A percentile compares a stretch with the other conserved stretches of the same genome.
phyloP scores from a whole-genome alignment of 2,329 filamentous ascomycete species.

The Dendryphion nanum region DNA sequence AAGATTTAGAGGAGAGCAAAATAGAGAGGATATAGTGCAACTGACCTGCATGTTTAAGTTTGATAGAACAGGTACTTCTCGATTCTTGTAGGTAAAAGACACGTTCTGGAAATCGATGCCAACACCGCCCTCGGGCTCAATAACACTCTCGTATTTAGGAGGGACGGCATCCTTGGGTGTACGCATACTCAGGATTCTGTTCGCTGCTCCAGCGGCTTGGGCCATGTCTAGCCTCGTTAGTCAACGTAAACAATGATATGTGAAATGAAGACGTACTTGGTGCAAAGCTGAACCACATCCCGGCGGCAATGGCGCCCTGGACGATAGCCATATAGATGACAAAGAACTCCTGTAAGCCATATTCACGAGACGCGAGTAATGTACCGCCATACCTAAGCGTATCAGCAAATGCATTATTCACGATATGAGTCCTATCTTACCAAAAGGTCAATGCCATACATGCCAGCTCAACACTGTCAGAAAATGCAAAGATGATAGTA shows the following conservation, averaged over 20 bases:
- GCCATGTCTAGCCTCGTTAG: conserved; percentile 26
- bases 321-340: conserved; percentile 54
- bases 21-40: not conserved
- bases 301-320: conserved; percentile 41
- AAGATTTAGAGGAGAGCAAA: not conserved
- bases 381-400: conserved; percentile 36
- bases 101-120: conserved; percentile 86
- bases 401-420: not conserved
- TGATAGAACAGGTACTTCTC: conserved; percentile 65
- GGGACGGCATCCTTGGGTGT: conserved; percentile 10
- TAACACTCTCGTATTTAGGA: conserved; percentile 11
- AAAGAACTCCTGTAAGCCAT: conserved; percentile 49
- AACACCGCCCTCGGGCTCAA: conserved; percentile 13
- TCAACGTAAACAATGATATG: conserved; percentile 1
- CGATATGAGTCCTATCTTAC: conserved; percentile 32
- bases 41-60: conserved; percentile 44
- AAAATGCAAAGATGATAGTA: conserved; percentile 66
- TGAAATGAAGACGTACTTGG: conserved; percentile 35
- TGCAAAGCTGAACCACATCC: conserved; percentile 45
- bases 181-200: conserved; percentile 37
- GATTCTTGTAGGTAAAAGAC: conserved; percentile 88
- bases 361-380: conserved; percentile 46
- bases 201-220: conserved; percentile 35
- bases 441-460: conserved; percentile 63
- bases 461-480: conserved; percentile 64